Evolutionary conservation across 1,284 basidiomycete genomes (phyloP).

Genomic region (Thelephora terrestris): DNA sequence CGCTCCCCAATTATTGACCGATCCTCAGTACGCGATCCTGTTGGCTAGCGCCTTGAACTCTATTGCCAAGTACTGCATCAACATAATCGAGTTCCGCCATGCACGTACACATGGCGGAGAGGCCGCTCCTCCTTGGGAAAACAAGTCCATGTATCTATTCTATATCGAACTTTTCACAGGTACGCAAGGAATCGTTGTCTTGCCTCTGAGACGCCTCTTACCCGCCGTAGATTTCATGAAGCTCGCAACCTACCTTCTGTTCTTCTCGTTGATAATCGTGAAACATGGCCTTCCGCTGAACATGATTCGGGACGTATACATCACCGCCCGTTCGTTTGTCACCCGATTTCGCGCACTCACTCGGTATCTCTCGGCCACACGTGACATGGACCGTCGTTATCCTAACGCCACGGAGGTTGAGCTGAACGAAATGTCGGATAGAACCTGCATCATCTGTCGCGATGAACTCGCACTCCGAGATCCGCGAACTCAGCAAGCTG

Average conservation of each 20-base stretch:
- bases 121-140: constrained; percentile 91
- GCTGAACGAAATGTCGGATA: constrained; percentile 71
- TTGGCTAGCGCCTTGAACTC: constrained; percentile 75
- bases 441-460: constrained; percentile 97
- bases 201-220: constrained; percentile 2
- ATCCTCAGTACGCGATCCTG: constrained; percentile 76
- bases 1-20: constrained; percentile 8
- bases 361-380: constrained; percentile 88
- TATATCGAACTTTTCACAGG: constrained; percentile 92
- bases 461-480: constrained; percentile 75
- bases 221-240: constrained; percentile 75
- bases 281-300: constrained; percentile 96
- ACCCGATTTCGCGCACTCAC: constrained; percentile 79
- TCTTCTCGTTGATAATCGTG: constrained; percentile 88
- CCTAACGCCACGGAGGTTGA: constrained; percentile 90
- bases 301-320: constrained; percentile 93
- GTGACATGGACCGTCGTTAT: constrained; percentile 95
- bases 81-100: constrained; percentile 71
- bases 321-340: constrained; percentile 88
- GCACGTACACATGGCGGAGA: constrained; percentile 70
- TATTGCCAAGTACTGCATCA: constrained; percentile 80
- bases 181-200: constrained; percentile 23
- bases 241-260: constrained; percentile 83
- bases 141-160: constrained; percentile 95
- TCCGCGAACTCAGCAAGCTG: constrained; percentile 36